Conservation (phyloP, 306 rosid species). For the Echinosophora koreensis region DNA sequence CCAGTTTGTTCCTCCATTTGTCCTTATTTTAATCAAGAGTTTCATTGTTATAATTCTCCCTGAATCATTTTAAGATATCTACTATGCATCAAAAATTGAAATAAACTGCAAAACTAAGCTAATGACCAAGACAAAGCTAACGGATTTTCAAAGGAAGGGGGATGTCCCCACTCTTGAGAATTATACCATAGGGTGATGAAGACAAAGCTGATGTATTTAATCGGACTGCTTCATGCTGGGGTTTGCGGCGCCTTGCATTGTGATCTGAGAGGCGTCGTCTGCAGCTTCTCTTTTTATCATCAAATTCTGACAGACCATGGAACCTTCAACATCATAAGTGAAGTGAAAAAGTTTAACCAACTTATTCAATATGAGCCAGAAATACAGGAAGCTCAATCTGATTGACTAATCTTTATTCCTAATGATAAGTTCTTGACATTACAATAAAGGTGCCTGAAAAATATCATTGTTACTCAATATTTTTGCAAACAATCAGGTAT, state of each 20-base stretch:
- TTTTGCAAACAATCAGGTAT: conserved; percentile 7
- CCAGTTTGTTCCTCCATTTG: neutral
- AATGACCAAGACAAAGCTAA: neutral
- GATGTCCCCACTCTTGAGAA: conserved; percentile 21
- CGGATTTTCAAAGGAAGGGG: neutral
- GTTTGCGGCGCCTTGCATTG: conserved; percentile 98
- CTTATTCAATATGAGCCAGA: conserved; percentile 28
- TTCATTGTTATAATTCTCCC: conserved; percentile 28
- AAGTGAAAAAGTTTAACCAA: conserved; percentile 40
- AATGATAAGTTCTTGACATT: neutral
- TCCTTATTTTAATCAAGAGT: conserved; percentile 2
- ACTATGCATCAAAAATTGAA: conserved; percentile 12
- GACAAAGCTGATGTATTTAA: conserved; percentile 63
- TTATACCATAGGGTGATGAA: conserved; percentile 68
- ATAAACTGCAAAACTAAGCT: conserved; percentile 3
- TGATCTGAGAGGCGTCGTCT: conserved; percentile 95
- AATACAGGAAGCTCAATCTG: conserved; percentile 34
- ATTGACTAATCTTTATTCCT: conserved; percentile 10
- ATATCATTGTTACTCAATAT: conserved; percentile 16
- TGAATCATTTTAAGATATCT: conserved; percentile 2
- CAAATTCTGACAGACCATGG: conserved; percentile 86
- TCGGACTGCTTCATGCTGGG: conserved; percentile 62
- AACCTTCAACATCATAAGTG: conserved; percentile 68
- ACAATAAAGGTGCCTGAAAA: conserved; percentile 10
- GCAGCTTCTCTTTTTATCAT: conserved; percentile 92